These are phyloP conservation scores for Friedmanniomyces endolithicus DNA, from an alignment of 495 filamentous ascomycete genomes.

Conservation along the genomic window DNA sequence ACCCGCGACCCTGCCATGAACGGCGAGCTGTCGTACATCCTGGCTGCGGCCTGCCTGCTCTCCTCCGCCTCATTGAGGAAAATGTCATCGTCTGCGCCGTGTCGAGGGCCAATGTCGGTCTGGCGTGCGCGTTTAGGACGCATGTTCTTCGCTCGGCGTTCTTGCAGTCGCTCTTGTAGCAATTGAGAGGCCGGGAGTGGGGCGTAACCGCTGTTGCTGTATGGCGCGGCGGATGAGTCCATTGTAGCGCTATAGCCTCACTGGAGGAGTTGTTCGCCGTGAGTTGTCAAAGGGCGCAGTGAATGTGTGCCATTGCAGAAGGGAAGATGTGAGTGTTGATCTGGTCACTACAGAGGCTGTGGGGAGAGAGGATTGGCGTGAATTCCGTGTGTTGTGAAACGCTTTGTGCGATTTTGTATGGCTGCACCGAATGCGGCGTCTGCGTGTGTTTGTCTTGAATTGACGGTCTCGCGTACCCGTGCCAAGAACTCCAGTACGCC, in stretches of 20 bases:
- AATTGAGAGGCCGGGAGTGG: slow-evolving; percentile 15
- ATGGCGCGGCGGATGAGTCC: background rate
- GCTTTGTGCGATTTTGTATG: background rate
- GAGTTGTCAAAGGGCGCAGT: background rate
- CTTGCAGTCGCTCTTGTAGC: slow-evolving; percentile 18
- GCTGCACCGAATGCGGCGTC: background rate
- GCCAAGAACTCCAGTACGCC: too few relatives aligned
- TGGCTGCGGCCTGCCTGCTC: background rate
- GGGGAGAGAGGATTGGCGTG: background rate
- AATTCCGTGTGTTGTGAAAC: background rate
- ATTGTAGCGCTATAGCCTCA: background rate
- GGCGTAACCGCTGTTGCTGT: background rate
- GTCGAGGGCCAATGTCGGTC: slow-evolving; percentile 9
- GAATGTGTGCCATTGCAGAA: background rate
- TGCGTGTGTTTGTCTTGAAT: background rate
- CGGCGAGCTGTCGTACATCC: slow-evolving; percentile 19
- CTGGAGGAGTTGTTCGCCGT: background rate
- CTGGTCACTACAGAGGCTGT: background rate
- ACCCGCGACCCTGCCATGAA: background rate
- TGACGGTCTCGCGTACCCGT: background rate
- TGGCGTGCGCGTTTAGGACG: slow-evolving; percentile 15
- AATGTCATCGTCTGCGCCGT: slow-evolving; percentile 19
- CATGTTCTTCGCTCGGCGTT: slow-evolving; percentile 13
- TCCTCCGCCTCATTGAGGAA: slow-evolving; percentile 17
- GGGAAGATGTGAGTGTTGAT: background rate